These are phyloP conservation scores for Didymella sp. DNA, from an alignment of 2,329 filamentous ascomycete species.

Conservation along the genomic window DNA sequence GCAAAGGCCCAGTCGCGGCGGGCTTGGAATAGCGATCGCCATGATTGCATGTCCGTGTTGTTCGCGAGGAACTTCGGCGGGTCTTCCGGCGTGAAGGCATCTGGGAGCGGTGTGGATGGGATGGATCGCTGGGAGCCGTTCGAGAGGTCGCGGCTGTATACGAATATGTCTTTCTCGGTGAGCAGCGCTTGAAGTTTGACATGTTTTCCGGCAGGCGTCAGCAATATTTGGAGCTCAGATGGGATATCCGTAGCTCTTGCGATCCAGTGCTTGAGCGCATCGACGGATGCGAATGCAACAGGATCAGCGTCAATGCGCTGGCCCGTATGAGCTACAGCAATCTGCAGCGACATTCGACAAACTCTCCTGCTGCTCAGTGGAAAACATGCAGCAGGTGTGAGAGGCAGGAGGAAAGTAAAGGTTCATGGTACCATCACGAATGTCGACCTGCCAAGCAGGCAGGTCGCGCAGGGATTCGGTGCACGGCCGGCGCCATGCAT, in stretches of 20 bases:
- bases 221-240: slow-evolving; percentile 79
- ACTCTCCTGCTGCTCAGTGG: slow-evolving; percentile 30
- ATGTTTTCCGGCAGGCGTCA: slow-evolving; percentile 84
- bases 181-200: slow-evolving; percentile 81
- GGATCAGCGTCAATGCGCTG: slow-evolving; percentile 82
- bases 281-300: slow-evolving; percentile 76
- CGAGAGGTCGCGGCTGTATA: slow-evolving; percentile 78
- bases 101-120: slow-evolving; percentile 62
- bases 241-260: slow-evolving; percentile 76
- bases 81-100: slow-evolving; percentile 65
- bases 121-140: slow-evolving; percentile 55
- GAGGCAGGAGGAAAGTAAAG: slow-evolving; percentile 21
- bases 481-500: slow-evolving; percentile 36
- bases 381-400: slow-evolving; percentile 30
- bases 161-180: slow-evolving; percentile 86
- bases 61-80: slow-evolving; percentile 83
- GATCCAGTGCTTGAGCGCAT: slow-evolving; percentile 85
- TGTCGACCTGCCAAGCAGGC: slow-evolving; percentile 27
- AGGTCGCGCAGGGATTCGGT: slow-evolving; percentile 37
- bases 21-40: slow-evolving; percentile 84
- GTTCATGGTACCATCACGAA: slow-evolving; percentile 27
- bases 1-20: slow-evolving; percentile 80
- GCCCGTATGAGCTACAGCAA: slow-evolving; percentile 93
- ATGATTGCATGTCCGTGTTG: slow-evolving; percentile 81
- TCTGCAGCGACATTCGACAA: slow-evolving; percentile 79